Conservation (phyloP, 2,329 filamentous ascomycete species). For the Hymenoscyphus infarciens region DNA sequence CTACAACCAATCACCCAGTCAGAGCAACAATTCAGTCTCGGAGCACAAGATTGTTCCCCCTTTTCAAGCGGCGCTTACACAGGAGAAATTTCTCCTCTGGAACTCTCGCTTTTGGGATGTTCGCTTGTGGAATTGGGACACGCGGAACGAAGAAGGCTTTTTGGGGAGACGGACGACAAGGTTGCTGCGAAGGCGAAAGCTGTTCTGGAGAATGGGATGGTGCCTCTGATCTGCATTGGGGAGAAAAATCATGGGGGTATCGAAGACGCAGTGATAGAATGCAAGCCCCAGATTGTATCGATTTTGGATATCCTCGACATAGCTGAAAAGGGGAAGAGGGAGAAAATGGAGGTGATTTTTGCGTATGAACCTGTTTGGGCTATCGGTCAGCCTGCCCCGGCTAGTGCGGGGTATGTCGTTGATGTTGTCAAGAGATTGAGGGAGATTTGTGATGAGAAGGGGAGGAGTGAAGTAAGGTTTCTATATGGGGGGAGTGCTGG, state of each 20-base stretch:
- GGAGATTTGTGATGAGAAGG: conserved; percentile 56
- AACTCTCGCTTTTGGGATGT: conserved; percentile 65
- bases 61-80: conserved; percentile 72
- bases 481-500: conserved; percentile 82
- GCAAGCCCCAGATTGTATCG: conserved; percentile 58
- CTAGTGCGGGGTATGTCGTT: conserved; percentile 67
- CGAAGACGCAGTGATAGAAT: conserved; percentile 61
- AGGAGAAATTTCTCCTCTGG: conserved; percentile 69
- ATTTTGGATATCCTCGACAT: conserved; percentile 50
- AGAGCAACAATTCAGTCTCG: conserved; percentile 53
- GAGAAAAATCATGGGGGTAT: conserved; percentile 56
- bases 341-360: conserved; percentile 60
- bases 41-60: conserved; percentile 73
- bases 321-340: conserved; percentile 43
- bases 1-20: conserved; percentile 7
- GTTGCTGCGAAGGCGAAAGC: conserved; percentile 68
- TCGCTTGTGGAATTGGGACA: conserved; percentile 76
- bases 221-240: conserved; percentile 77
- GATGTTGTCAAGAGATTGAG: conserved; percentile 45
- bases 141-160: conserved; percentile 69
- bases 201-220: conserved; percentile 63
- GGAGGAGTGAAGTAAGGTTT: conserved; percentile 62
- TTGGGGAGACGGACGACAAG: conserved; percentile 68
- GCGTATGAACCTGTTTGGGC: conserved; percentile 91
- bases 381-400: conserved; percentile 72